Base-by-base conservation (phyloP, 495 filamentous ascomycete genomes). In the Tuber borchii region DNA sequence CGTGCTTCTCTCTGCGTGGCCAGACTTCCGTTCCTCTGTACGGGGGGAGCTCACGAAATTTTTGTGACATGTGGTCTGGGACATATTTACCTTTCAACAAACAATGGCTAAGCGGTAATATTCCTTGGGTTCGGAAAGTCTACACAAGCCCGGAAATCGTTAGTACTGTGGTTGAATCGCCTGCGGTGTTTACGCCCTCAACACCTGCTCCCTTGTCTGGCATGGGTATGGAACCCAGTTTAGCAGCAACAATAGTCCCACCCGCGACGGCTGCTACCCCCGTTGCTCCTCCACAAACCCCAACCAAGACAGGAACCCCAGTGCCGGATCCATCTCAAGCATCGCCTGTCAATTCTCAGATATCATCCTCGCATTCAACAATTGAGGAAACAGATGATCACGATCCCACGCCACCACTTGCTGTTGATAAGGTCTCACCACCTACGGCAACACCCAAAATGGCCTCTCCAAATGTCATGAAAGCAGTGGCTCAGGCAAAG, bases 291-390 rank as follows among this genome's bases (percentile, higher is more conserved):
- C 75, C 69, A 48, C 74, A 31, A 16, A 46, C 74, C 2, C 74
- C 70, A 56, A 71, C 71, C 48, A 75, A 74, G 44, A 51, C 73
- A 72, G 34, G 45, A 77, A 22, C 19, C 12, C 71, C 70, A 56
- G 26, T 22, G 46, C 31, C 71, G 10, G 73, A 73, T 43, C 73
- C 72, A 34, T 46, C 78, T 43, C 76, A 73, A 44, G 73, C 73
- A 20, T 78, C 56, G 65, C 78, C 78, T 39, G 76, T 73, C 61
- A 71, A 79, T 71, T 79, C 78, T 5, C 76, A 75, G 48, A 75
- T 75, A 40, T 88, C 76, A 83, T 86, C 40, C 82, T 85, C 77
- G 81, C 56, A 65, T 65, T 65, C 56, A 65, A 84, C 76, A 83
- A 87, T 76, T 70, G 83, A 78, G 72, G 84, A 74, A 85, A 84